Conservation (phyloP, 441 rosid species). For the Metrosideros polymorpha region DNA sequence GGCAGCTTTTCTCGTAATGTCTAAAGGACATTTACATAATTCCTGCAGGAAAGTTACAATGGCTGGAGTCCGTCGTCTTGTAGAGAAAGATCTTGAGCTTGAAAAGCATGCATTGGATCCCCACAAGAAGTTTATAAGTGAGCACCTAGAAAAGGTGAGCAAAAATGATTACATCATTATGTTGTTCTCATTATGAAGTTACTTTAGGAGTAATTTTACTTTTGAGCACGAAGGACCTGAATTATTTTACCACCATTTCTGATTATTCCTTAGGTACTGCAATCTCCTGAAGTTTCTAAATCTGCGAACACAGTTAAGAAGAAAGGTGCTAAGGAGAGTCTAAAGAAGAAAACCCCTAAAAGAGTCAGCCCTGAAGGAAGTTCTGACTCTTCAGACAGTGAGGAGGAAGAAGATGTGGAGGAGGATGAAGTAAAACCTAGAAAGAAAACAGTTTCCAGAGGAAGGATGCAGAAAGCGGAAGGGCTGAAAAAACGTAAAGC, state of each 20-base stretch:
- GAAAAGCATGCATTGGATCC: slow-evolving; percentile 57
- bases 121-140: slow-evolving; percentile 52
- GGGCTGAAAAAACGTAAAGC: slow-evolving; percentile 49
- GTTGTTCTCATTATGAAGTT: background rate
- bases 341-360: slow-evolving; percentile 25
- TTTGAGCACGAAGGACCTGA: background rate
- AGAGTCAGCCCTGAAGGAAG: slow-evolving; percentile 17
- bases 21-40: slow-evolving; percentile 3
- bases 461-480: slow-evolving; percentile 33
- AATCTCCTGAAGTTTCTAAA: slow-evolving; percentile 35
- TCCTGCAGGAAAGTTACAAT: slow-evolving; percentile 51
- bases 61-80: slow-evolving; percentile 72
- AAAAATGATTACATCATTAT: background rate
- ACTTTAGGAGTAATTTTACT: slow-evolving; percentile 6
- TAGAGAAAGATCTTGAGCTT: slow-evolving; percentile 78
- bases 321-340: slow-evolving; percentile 25
- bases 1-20: background rate
- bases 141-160: slow-evolving; percentile 58
- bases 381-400: slow-evolving; percentile 36
- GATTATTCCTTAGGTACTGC: slow-evolving; percentile 35
- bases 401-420: slow-evolving; percentile 18
- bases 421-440: slow-evolving; percentile 40
- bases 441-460: slow-evolving; percentile 34
- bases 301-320: slow-evolving; percentile 23
- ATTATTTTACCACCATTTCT: background rate